phyloP scores from a whole-genome alignment of 192 early-diverging fungal genomes.

The Rhizoclosmatium globosum region DNA sequence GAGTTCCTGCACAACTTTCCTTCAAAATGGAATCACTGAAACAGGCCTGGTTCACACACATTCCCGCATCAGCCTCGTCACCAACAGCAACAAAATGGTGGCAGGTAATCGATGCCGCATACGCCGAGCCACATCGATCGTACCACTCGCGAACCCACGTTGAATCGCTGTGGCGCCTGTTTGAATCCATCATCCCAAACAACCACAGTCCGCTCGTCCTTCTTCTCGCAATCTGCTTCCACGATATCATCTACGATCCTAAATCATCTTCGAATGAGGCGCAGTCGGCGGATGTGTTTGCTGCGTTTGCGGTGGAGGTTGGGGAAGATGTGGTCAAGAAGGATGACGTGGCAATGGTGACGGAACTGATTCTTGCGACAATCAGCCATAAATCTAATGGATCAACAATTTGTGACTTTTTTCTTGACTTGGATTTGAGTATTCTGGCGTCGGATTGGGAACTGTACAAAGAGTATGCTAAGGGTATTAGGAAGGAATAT shows the following conservation, averaged over 20 bases:
- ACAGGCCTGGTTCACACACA: not conserved
- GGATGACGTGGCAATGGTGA: not conserved
- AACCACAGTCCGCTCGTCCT: not conserved
- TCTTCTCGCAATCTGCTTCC: constrained; percentile 11
- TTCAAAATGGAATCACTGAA: not conserved
- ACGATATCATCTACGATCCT: constrained; percentile 16
- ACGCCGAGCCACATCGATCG: not conserved
- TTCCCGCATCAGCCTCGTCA: not conserved
- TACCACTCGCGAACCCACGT: constrained; percentile 8
- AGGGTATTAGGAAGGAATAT: constrained; percentile 4
- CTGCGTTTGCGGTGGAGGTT: not conserved
- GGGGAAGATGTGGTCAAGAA: not conserved
- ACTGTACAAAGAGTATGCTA: not conserved
- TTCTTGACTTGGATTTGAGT: constrained; percentile 15
- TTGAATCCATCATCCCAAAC: not conserved
- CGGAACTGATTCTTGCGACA: not conserved
- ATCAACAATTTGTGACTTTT: not conserved
- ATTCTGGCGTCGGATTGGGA: constrained; percentile 1
- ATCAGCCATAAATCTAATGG: not conserved
- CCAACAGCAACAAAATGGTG: constrained; percentile 1
- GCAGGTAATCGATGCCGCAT: not conserved
- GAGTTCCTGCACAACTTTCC: not conserved
- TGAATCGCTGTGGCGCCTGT: not conserved
- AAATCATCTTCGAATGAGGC: not conserved
- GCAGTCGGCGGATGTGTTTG: constrained; percentile 1